Base-by-base conservation (phyloP, 2,329 filamentous ascomycete species). In the Penicillium sp. region DNA sequence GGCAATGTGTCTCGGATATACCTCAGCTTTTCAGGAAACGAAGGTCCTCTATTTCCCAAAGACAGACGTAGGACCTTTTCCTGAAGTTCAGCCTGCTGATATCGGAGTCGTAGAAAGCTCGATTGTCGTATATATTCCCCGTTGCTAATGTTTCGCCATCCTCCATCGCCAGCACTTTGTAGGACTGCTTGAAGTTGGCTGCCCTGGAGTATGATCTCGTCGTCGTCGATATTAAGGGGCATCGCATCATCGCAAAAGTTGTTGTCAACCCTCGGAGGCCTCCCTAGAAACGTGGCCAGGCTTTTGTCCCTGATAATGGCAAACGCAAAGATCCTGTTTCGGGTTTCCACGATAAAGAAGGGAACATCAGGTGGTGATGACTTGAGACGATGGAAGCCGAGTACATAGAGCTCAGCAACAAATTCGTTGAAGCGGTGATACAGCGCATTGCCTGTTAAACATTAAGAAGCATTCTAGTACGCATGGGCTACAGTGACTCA, bases 171-270 rank as follows among this genome's bases (percentile, higher is more conserved):
- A 7, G 35, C n/a, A 5, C 11, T 5, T 13, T 41, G 9, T 7
- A 52, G 15, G 6, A 31, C 30, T 3, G n/a, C 6, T 5, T 41
- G 4, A 2, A 52, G n/a, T 13, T 3, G 19, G 21, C 8, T 7
- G 4, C 29, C n/a, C 29, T 17, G 8, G 21, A 52, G 30, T 1
- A 52, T 19, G 4, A 52, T 31, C 19, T 69, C 68, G 4, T 72
- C 69, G 48, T 72, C 68, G 51, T 69, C 70, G 35, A 75, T 47
- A 41, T 75, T 71, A n/a, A 74, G 63, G 6, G 72, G 73, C 49
- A 69, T 57, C 26, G 49, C 31, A 7, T 68, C 64, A 52, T 73
- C 68, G 60, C 71, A 75, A 59, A 73, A 75, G 31, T 66, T 66
- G 60, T 67, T 68, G 26, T 68, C 69, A 15, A 75, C 68, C 7